These are phyloP conservation scores for Ascodesmis nigricans DNA, from an alignment of 495 filamentous ascomycete genomes.

Conservation along the genomic window DNA sequence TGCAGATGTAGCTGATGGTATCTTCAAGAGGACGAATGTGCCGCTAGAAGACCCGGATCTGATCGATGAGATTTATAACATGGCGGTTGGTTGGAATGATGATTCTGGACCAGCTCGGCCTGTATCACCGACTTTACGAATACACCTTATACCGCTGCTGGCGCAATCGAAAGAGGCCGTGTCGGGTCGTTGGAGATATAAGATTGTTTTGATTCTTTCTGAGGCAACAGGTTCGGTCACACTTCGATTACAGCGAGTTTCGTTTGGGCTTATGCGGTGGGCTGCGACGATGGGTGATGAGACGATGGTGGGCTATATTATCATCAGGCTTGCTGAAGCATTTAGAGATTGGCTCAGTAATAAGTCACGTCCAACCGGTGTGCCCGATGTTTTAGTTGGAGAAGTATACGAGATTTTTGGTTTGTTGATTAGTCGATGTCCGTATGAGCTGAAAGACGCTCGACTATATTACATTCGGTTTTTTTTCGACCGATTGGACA, in stretches of 20 bases:
- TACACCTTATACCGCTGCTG: slow-evolving; percentile 48
- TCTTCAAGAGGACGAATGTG: too few species aligned
- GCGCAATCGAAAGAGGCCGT: slow-evolving; percentile 47
- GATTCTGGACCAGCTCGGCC: too few species aligned
- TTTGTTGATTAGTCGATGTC: too few species aligned
- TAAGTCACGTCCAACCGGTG: too few species aligned
- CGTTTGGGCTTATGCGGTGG: slow-evolving; percentile 81
- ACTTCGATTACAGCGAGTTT: slow-evolving; percentile 40
- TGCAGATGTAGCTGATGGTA: slow-evolving; percentile 58
- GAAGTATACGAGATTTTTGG: too few species aligned
- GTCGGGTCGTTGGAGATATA: slow-evolving; percentile 36
- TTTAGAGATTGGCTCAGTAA: too few species aligned
- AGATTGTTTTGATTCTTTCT: slow-evolving; percentile 48
- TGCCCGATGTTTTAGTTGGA: too few species aligned
- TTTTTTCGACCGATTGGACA: slow-evolving; percentile 56
- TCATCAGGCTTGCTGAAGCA: too few species aligned
- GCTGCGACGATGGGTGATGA: slow-evolving; percentile 50
- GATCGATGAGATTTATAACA: slow-evolving; percentile 44
- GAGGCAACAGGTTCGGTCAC: slow-evolving; percentile 31
- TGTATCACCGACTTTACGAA: too few species aligned
- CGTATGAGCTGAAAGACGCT: too few species aligned
- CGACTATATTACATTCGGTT: slow-evolving; percentile 34
- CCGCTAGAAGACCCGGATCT: slow-evolving; percentile 47
- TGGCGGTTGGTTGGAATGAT: too few species aligned
- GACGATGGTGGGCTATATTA: slow-evolving; percentile 32